Base-by-base conservation (phyloP, 305 asterid species). In the Fraxinus xanthoxyloides region DNA sequence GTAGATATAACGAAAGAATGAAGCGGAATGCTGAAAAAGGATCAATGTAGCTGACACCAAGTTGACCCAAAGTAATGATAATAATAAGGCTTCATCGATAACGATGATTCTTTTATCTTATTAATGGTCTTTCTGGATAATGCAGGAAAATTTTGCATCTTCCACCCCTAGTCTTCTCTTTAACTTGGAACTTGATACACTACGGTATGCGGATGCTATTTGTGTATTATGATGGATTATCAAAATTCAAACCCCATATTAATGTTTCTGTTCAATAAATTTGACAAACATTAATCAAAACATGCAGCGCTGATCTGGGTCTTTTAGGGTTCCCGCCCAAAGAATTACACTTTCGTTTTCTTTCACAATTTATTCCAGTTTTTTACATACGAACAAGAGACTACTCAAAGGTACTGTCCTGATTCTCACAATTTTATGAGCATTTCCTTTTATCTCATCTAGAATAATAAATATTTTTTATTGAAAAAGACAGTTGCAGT, bases 331-430 rank as follows among this genome's bases (percentile, higher is more conserved):
- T 96, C 86, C 98, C 98, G 10, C 78, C 95, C 74, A 93, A 88
- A 86, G 98, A 94, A 72, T 0, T 96, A 82, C 99, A 94, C 84
- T 94, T 90, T 76, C 91, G 93, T 83, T 96, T 96, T 86, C 98
- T 96, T 83, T 94, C 98, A 76, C 97, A 94, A 83, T 96, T 96
- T 86, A 51, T 77, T 65, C 98, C 99, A 1, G 87, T 92, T 35
- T 94, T 95, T 77, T 95, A 95, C 93, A 93, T 94, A 77, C 93
- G 99, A 83, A 91, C 91, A 79, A 90, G 98, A 83, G 99, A 96
- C 70, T 96, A 94, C 87, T 93, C 99, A 13, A 96, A 96, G 99
- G 99, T 94, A 90, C 61, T 26, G 72, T 70, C 80, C 4, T 28
- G 21, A 79, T 72, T 72, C 67, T 74, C 82, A 72, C 79, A 40